Percentiles rank a stretch among this genome's conserved stretches.
Evolutionary conservation across 371 early-diverging fungal species (phyloP).

Genomic region (Apophysomyces ossiformis): DNA sequence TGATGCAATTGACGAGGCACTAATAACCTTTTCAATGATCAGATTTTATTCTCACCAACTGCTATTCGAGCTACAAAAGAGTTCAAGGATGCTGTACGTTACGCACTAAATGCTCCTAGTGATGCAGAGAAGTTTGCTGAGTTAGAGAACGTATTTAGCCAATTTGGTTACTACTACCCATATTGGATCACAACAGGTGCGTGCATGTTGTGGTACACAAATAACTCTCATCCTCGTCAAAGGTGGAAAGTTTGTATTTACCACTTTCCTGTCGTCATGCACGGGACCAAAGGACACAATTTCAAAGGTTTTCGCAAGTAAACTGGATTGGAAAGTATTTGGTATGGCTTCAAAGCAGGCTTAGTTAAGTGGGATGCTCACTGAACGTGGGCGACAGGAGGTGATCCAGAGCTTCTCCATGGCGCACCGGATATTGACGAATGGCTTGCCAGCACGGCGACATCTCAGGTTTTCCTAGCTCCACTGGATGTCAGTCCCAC

Average conservation of each 20-base stretch:
- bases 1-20: not conserved
- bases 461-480: not conserved
- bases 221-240: not conserved
- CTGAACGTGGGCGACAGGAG: not conserved
- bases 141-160: not conserved
- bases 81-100: not conserved
- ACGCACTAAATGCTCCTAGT: not conserved
- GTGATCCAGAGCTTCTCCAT: not conserved
- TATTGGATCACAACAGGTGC: not conserved
- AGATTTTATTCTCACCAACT: conserved; percentile 2
- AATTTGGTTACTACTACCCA: not conserved
- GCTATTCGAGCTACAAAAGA: not conserved
- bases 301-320: not conserved
- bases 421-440: not conserved
- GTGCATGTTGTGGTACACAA: not conserved
- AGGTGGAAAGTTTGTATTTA: conserved; percentile 1
- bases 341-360: not conserved
- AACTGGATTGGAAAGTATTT: not conserved
- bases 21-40: not conserved
- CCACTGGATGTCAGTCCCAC: not conserved
- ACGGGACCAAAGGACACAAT: not conserved
- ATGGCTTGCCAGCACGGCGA: not conserved
- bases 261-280: not conserved
- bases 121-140: not conserved
- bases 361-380: not conserved